Evolutionary conservation across 352 stramenopile genomes (phyloP).

Genomic region (Phytophthora syringae): DNA sequence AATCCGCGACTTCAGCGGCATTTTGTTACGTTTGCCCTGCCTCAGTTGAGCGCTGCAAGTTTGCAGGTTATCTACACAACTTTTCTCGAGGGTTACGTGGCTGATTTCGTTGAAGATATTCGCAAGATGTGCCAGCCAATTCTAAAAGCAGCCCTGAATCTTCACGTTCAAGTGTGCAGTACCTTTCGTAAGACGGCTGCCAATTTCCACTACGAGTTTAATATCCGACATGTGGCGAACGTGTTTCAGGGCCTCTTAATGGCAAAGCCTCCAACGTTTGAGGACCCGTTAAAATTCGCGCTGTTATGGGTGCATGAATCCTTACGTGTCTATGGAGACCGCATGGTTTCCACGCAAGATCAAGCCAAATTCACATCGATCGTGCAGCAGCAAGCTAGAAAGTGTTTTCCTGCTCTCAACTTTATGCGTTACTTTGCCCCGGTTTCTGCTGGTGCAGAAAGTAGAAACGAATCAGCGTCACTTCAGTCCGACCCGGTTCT

Average conservation of each 20-base stretch:
- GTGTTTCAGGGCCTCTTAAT: slow-evolving; percentile 96
- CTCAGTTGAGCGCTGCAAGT: slow-evolving; percentile 84
- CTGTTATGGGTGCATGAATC: slow-evolving; percentile 98
- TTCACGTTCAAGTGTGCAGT: slow-evolving; percentile 85
- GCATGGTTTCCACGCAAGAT: slow-evolving; percentile 87
- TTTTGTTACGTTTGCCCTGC: slow-evolving; percentile 95
- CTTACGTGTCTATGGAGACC: slow-evolving; percentile 95
- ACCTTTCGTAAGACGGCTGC: slow-evolving; percentile 93
- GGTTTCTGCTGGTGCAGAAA: slow-evolving; percentile 20
- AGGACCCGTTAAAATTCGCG: slow-evolving; percentile 91
- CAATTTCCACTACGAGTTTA: slow-evolving; percentile 99
- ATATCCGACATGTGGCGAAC: slow-evolving; percentile 95
- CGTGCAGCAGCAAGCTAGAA: slow-evolving; percentile 91
- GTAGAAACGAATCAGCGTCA: slow-evolving; percentile 28
- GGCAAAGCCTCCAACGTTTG: slow-evolving; percentile 82
- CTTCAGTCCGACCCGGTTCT: slow-evolving; percentile 85
- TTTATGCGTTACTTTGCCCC: slow-evolving; percentile 91
- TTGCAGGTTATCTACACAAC: slow-evolving; percentile 96
- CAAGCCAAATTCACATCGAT: slow-evolving; percentile 89
- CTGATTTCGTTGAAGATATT: slow-evolving; percentile 94
- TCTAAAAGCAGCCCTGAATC: slow-evolving; percentile 85
- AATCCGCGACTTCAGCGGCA: slow-evolving; percentile 95
- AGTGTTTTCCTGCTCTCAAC: slow-evolving; percentile 92
- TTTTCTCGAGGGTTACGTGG: slow-evolving; percentile 94
- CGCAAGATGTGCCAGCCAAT: slow-evolving; percentile 87